Conservation (phyloP, 306 rosid species). For the Hippophae rhamnoides region DNA sequence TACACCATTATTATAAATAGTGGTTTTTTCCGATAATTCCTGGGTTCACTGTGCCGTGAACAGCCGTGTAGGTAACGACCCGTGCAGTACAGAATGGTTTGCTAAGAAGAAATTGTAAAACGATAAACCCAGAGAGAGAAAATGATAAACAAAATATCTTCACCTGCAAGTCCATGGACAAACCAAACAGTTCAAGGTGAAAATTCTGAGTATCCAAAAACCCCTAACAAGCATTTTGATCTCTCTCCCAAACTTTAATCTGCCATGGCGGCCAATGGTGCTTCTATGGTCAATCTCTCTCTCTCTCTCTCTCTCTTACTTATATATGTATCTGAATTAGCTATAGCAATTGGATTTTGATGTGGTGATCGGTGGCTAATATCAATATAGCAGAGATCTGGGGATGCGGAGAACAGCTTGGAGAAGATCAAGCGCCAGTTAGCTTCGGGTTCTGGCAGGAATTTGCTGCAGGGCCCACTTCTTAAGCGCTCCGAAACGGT, state of each 20-base stretch:
- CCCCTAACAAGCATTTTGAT: neutral
- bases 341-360: neutral
- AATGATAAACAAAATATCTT: neutral
- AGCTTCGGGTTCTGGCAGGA: constrained; percentile 85
- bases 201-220: constrained; percentile 1
- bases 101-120: neutral
- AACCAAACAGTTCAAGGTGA: constrained; percentile 24
- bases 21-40: no score
- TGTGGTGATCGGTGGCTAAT: neutral
- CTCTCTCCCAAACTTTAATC: constrained; percentile 21
- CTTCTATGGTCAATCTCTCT: constrained; percentile 43
- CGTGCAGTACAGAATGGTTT: no score
- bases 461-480: constrained; percentile 94
- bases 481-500: constrained; percentile 99
- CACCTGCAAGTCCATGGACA: constrained; percentile 26
- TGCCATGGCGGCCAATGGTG: constrained; percentile 66
- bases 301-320: constrained; percentile 8
- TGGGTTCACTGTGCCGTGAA: no score
- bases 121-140: neutral
- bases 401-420: constrained; percentile 69
- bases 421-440: constrained; percentile 97
- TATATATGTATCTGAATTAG: no score
- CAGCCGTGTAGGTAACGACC: no score
- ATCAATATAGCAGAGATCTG: constrained; percentile 44
- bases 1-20: no score